These are phyloP conservation scores for Penicillium nucicola DNA, from an alignment of 495 filamentous ascomycete species.

Conservation along the genomic window DNA sequence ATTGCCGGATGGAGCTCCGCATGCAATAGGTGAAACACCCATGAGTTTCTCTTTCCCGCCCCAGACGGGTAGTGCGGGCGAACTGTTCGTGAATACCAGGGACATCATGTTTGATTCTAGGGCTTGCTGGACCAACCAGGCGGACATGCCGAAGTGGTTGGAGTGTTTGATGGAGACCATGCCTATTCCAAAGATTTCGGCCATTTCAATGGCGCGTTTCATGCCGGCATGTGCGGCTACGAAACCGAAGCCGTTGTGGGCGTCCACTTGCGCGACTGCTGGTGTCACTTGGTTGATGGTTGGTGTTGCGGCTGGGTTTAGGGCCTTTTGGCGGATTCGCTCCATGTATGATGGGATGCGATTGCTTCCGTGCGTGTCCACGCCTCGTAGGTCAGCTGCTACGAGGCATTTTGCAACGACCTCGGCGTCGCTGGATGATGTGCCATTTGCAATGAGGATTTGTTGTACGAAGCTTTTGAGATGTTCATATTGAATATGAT, in stretches of 20 bases:
- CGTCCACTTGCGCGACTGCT: conserved; percentile 64
- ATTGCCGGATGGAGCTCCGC: conserved; percentile 63
- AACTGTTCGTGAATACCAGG: conserved; percentile 77
- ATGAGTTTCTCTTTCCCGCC: conserved; percentile 64
- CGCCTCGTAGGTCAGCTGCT: conserved; percentile 70
- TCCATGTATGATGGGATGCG: conserved; percentile 73
- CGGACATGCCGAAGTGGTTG: conserved; percentile 81
- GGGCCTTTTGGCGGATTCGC: conserved; percentile 62
- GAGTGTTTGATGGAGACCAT: conserved; percentile 69
- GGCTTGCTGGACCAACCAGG: conserved; percentile 74
- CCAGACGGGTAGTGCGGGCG: conserved; percentile 70
- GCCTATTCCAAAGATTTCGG: conserved; percentile 63
- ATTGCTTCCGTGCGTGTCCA: conserved; percentile 76
- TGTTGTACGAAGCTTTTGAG: conserved; percentile 38
- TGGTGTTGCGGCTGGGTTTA: conserved; percentile 57
- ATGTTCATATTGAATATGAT: conserved; percentile 21
- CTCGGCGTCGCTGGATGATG: conserved; percentile 50
- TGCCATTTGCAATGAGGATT: conserved; percentile 57
- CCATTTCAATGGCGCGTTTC: conserved; percentile 60
- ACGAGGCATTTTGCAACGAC: conserved; percentile 64
- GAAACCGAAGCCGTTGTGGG: conserved; percentile 72
- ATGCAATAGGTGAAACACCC: conserved; percentile 76
- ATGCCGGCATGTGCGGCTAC: conserved; percentile 63
- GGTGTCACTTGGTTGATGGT: conserved; percentile 58
- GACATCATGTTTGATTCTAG: conserved; percentile 69